These are phyloP conservation scores for Ophioceras dolichostomum DNA, from an alignment of 2,329 filamentous ascomycete genomes.

Conservation along the genomic window DNA sequence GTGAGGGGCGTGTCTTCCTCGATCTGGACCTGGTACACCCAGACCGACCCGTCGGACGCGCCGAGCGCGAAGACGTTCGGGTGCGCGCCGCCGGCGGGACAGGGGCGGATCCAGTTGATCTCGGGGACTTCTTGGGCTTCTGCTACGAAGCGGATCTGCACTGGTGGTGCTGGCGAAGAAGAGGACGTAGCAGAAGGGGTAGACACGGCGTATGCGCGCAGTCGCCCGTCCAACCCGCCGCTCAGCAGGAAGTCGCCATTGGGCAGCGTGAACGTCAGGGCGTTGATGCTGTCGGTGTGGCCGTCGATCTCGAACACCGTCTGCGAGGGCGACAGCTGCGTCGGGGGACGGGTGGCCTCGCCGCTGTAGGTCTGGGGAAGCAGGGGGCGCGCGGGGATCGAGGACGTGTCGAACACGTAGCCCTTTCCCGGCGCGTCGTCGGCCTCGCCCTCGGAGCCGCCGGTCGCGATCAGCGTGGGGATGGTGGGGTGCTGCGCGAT, in stretches of 20 bases:
- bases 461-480: conserved; percentile 71
- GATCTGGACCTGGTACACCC: conserved; percentile 82
- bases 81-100: conserved; percentile 51
- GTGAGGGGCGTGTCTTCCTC: conserved; percentile 47
- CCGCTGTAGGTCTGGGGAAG: conserved; percentile 66
- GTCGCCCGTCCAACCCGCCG: conserved; percentile 73
- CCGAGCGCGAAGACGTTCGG: conserved; percentile 80
- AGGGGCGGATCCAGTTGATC: conserved; percentile 79
- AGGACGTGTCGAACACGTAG: conserved; percentile 69
- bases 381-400: conserved; percentile 50
- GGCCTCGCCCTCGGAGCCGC: conserved; percentile 53
- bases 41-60: conserved; percentile 82
- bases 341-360: conserved; percentile 46
- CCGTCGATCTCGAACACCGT: conserved; percentile 74
- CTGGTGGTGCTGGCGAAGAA: too few species aligned
- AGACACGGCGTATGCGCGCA: conserved; percentile 54
- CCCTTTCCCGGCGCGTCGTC: conserved; percentile 61
- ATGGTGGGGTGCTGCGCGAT: conserved; percentile 84
- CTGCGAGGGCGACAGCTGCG: conserved; percentile 42
- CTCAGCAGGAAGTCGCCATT: conserved; percentile 76
- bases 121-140: conserved; percentile 86
- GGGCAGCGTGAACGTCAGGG: conserved; percentile 72
- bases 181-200: too few species aligned
- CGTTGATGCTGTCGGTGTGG: conserved; percentile 84
- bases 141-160: conserved; percentile 50